Percentiles rank a stretch among this genome's conserved stretches.
Evolutionary conservation across 371 early-diverging fungal genomes (phyloP).

Genomic region (Choanephora cucurbitarum): DNA sequence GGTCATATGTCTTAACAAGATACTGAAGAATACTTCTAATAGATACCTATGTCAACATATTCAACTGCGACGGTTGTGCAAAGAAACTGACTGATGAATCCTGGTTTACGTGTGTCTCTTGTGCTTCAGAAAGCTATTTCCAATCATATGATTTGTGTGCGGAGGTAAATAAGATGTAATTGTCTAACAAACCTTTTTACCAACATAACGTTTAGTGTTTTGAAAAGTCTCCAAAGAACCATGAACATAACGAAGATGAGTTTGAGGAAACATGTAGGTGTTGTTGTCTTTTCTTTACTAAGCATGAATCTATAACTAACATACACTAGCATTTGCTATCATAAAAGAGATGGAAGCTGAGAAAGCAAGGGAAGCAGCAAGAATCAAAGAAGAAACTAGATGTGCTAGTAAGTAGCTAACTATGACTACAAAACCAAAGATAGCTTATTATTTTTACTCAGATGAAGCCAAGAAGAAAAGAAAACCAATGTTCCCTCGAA

Average conservation of each 20-base stretch:
- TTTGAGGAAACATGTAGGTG: conserved; percentile 64
- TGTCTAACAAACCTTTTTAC: no score
- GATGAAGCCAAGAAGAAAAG: conserved; percentile 28
- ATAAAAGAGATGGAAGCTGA: conserved; percentile 53
- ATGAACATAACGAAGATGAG: conserved; percentile 58
- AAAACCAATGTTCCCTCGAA: conserved; percentile 38
- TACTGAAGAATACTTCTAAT: conserved; percentile 1
- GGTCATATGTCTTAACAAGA: no score
- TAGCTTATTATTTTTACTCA: neutral
- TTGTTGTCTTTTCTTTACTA: conserved; percentile 4
- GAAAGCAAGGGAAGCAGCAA: conserved; percentile 51
- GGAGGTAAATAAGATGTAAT: conserved; percentile 44
- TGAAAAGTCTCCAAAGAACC: conserved; percentile 50
- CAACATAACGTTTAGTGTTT: conserved; percentile 50
- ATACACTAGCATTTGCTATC: conserved; percentile 36
- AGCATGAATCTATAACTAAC: conserved; percentile 14
- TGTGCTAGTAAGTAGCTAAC: conserved; percentile 26
- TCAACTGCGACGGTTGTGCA: conserved; percentile 71
- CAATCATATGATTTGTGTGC: conserved; percentile 74
- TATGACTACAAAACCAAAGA: neutral
- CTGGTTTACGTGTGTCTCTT: conserved; percentile 74
- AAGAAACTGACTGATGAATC: conserved; percentile 57
- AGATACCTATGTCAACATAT: conserved; percentile 72
- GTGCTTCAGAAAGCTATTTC: conserved; percentile 63
- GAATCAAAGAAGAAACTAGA: conserved; percentile 42